Conservation (phyloP, 2,329 filamentous ascomycete genomes). For the Fusarium sp. region DNA sequence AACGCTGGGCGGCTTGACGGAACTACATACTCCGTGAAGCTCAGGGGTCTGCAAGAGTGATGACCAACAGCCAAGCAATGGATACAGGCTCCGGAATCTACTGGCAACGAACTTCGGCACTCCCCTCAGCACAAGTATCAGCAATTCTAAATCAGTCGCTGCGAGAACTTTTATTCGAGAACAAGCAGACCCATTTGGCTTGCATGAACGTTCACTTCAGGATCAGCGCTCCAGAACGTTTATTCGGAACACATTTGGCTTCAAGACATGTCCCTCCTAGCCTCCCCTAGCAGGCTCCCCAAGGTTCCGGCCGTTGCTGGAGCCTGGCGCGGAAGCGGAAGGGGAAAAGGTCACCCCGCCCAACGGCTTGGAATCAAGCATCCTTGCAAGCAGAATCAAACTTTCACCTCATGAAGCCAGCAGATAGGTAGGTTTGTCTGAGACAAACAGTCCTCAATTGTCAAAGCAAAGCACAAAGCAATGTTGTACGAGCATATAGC, state of each 20-base stretch:
- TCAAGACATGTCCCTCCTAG: not conserved
- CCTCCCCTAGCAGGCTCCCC: slow-evolving; percentile 7
- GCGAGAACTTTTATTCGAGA: not conserved
- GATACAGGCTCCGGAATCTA: not conserved
- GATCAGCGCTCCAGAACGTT: slow-evolving; percentile 2
- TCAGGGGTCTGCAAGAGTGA: slow-evolving; percentile 9
- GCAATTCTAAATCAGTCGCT: not conserved
- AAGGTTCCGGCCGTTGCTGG: slow-evolving; percentile 2
- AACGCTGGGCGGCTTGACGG: slow-evolving; percentile 2
- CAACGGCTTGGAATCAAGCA: slow-evolving; percentile 5
- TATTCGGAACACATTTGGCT: not conserved
- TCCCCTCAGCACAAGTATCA: not conserved
- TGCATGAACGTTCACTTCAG: not conserved
- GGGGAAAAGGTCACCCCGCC: slow-evolving; percentile 1
- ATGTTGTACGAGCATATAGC: not conserved
- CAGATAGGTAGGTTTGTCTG: not conserved
- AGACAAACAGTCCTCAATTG: not conserved
- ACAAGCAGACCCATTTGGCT: not conserved
- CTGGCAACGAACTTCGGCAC: slow-evolving; percentile 2
- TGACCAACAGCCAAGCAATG: slow-evolving; percentile 9
- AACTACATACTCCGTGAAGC: slow-evolving; percentile 3
- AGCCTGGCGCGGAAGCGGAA: slow-evolving; percentile 10
- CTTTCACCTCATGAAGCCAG: not conserved
- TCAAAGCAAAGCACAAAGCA: not conserved
- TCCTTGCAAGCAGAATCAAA: slow-evolving; percentile 4